Base-by-base conservation (phyloP, 345 rosid species). In the Populus deltoides region DNA sequence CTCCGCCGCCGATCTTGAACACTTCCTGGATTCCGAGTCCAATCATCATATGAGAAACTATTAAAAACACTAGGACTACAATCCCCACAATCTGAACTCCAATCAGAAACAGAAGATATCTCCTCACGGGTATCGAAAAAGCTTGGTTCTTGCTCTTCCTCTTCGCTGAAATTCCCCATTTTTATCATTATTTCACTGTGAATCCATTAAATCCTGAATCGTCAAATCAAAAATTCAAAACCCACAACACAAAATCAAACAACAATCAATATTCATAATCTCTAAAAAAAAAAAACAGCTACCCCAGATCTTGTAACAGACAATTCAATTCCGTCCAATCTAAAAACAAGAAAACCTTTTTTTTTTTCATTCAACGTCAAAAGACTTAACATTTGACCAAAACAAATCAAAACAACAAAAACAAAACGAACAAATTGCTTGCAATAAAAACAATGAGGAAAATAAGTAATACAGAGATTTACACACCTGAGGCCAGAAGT, bases 91-190 rank as follows among this genome's bases (percentile, higher is more conserved):
- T 80, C 87, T 12, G 86, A 82, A 80, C 78, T 84, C 75, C 81
- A 77, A 80, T 88, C 92, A 33, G 90, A 90, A 67, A 80, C 84
- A 45, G 88, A 85, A 68, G 86, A 82, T 31, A 83, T 83, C 83
- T 89, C 92, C 84, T 90, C 94, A 2, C 83, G 84, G 67, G 89
- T 89, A 82, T 93, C 96, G 57, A 86, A 85, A 80, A 89, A 91
- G 33, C 69, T 76, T 16, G 85, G 90, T 8, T 85, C 90, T 31
- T 83, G 89, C 10, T 82, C 90, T 47, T 81, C 86, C 77, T 83
- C 88, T 66, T 75, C 88, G 11, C 74, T 66, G 70, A 8, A 74
- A 73, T 72, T 81, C 72, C 74, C 86, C 93, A 87, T 85, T 81
- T 67, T 72, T 63, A 10, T 66, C 5, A 70, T 27, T 33, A 20